Evolutionary conservation across 805 yeast species (phyloP), one percentile per base, ranked within the genome.

Genomic region (Candida stauntonica): DNA sequence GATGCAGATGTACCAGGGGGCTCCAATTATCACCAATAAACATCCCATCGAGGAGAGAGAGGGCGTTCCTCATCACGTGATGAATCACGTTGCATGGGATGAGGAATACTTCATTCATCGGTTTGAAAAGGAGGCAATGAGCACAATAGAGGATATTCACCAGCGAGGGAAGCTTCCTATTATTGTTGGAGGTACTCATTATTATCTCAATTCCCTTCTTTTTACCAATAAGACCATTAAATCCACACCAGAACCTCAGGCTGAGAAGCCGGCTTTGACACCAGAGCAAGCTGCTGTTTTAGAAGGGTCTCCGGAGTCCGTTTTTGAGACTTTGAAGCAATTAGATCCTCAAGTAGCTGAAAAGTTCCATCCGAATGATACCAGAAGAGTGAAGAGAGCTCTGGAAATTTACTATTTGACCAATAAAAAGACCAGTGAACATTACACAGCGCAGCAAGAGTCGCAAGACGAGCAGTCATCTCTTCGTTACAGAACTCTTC

Each of bases 121-220:
- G 38, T 93, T 89, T 57, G 78, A 81, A 36, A 55, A 66, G 26
- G 96, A 87, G 48, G 96, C 95, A 7, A 52, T 67, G 24, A 57
- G 46, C 3, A 57, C 75, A 14, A 83, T 89, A 7, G 70, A 73
- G 0, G 84, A 79, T 23, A 80, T 91, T 9, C 81, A 80, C 43
- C 39, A 57, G 0, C 57, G 83, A 16, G 85, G 85, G 0, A 88
- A 87, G 52, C 50, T 83, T 1, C 97, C 99, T 0, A 84, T 93
- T 3, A 58, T 93, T 0, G 93, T 93, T 2, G 99, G 99, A 5
- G 99, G 99, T 0, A 93, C 99, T 0, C 97, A 89, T 55, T 93
- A 93, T 59, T 93, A 93, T 57, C 65, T 87, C 26, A 96, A 86
- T 60, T 77, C 85, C 7, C 57, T 91, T 7, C 56, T 86, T 7